A percentile compares a stretch with the other conserved stretches of the same genome.
Conservation (phyloP, 2,329 filamentous ascomycete genomes). For the Beauveria brongniartii region DNA sequence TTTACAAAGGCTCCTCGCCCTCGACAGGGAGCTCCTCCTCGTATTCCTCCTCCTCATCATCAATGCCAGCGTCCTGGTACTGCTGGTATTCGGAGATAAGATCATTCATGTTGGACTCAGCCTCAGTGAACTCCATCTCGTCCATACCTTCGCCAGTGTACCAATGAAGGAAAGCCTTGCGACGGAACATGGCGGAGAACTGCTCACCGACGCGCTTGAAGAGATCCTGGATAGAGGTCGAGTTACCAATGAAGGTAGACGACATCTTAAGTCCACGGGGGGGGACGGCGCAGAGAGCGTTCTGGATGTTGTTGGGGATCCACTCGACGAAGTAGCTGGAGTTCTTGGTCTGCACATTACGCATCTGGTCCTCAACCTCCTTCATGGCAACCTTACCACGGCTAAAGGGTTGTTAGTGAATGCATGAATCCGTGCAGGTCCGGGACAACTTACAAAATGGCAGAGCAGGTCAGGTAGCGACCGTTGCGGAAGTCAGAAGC, state of each 20-base stretch:
- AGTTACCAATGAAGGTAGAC: constrained; percentile 98
- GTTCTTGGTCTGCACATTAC: constrained; percentile 99
- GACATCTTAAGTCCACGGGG: constrained; percentile 98
- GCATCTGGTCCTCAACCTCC: constrained; percentile 99
- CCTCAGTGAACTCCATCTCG: constrained; percentile 99
- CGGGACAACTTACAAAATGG: constrained; percentile 71
- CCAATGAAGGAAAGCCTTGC: constrained; percentile 99
- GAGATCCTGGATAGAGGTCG: constrained; percentile 98
- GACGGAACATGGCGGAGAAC: constrained; percentile 99
- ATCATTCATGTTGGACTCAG: constrained; percentile 99
- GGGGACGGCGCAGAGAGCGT: constrained; percentile 96
- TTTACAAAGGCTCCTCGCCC: constrained; percentile 49
- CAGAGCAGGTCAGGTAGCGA: constrained; percentile 98
- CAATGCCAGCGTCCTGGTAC: constrained; percentile 98
- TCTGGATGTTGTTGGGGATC: constrained; percentile 99
- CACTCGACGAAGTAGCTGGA: constrained; percentile 99
- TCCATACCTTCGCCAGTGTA: constrained; percentile 99
- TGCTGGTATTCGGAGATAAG: constrained; percentile 99
- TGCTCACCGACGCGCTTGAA: constrained; percentile 99
- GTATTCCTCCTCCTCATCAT: constrained; percentile 67
- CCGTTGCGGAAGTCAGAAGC: constrained; percentile 99
- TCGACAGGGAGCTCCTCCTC: constrained; percentile 45
- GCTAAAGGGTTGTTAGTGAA: constrained; percentile 35
- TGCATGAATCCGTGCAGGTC: constrained; percentile 1
- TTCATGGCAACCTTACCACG: constrained; percentile 99